phyloP scores from a whole-genome alignment of 2,329 filamentous ascomycete genomes.

The Xylariales sp. region DNA sequence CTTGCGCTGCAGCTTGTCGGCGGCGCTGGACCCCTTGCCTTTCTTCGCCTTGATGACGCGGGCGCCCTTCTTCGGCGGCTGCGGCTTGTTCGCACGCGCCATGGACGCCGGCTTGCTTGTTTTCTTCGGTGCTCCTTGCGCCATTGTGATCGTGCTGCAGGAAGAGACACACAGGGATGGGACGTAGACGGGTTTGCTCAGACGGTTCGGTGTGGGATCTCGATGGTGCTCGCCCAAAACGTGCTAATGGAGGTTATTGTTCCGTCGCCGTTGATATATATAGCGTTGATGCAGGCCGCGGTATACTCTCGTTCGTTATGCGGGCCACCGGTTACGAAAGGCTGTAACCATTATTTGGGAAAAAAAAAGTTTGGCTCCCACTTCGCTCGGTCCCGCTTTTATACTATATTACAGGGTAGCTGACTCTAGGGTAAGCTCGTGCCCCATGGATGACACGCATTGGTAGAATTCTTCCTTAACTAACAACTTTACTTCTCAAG shows the following conservation, averaged over 20 bases:
- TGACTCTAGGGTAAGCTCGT: background rate
- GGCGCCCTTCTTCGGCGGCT: slow-evolving; percentile 51
- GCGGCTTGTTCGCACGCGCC: slow-evolving; percentile 61
- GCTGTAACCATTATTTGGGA: background rate
- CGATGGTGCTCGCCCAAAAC: too few species aligned
- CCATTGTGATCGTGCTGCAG: slow-evolving; percentile 55
- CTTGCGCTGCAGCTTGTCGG: slow-evolving; percentile 67
- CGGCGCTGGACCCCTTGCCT: slow-evolving; percentile 40
- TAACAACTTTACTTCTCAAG: too few species aligned
- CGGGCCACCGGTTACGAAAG: background rate
- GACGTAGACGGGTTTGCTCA: background rate
- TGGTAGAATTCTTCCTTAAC: too few species aligned
- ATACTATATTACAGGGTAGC: slow-evolving; percentile 4
- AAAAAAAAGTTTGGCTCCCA: slow-evolving; percentile 30
- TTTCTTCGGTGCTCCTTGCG: slow-evolving; percentile 66
- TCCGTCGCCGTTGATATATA: too few species aligned
- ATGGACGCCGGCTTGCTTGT: slow-evolving; percentile 55
- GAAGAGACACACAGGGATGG: background rate
- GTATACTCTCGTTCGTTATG: background rate
- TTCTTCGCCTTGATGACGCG: slow-evolving; percentile 60
- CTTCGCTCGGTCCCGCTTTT: slow-evolving; percentile 24
- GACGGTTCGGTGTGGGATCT: too few species aligned
- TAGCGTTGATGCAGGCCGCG: too few species aligned
- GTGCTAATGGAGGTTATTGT: too few species aligned
- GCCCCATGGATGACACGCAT: too few species aligned